phyloP scores from a whole-genome alignment of 2,329 filamentous ascomycete species.

The Penicillium sclerotigenum region DNA sequence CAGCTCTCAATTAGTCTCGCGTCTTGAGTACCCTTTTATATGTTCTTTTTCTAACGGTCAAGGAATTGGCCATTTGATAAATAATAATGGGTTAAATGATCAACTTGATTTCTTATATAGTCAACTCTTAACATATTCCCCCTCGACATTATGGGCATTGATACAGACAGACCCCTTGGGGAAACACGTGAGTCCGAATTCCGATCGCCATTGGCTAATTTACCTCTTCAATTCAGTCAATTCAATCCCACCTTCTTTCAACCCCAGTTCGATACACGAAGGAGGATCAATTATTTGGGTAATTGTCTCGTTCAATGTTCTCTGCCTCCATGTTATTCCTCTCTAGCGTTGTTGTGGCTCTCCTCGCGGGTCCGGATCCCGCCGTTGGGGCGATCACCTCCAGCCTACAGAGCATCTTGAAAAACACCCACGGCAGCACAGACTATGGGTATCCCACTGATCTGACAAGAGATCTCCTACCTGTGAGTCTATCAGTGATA shows the following conservation, averaged over 20 bases:
- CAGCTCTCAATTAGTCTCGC: background rate
- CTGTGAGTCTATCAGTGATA: slow-evolving; percentile 39
- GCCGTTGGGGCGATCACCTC: slow-evolving; percentile 37
- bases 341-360: slow-evolving; percentile 20
- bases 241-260: background rate
- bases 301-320: background rate
- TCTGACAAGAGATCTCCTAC: slow-evolving; percentile 58
- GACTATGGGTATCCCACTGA: slow-evolving; percentile 61
- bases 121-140: background rate
- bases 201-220: background rate
- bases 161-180: background rate
- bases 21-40: background rate
- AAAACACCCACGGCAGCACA: slow-evolving; percentile 51
- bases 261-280: background rate
- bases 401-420: slow-evolving; percentile 55
- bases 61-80: background rate
- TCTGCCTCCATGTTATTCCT: slow-evolving; percentile 16
- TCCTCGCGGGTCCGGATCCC: slow-evolving; percentile 23
- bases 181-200: slow-evolving; percentile 11
- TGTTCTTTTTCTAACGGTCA: background rate
- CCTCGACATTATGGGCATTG: background rate
- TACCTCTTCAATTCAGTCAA: background rate
- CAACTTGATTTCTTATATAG: background rate
- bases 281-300: background rate
- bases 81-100: background rate